These are phyloP conservation scores for Cucumis melo DNA, from an alignment of 306 rosid genomes.

Conservation along the genomic window DNA sequence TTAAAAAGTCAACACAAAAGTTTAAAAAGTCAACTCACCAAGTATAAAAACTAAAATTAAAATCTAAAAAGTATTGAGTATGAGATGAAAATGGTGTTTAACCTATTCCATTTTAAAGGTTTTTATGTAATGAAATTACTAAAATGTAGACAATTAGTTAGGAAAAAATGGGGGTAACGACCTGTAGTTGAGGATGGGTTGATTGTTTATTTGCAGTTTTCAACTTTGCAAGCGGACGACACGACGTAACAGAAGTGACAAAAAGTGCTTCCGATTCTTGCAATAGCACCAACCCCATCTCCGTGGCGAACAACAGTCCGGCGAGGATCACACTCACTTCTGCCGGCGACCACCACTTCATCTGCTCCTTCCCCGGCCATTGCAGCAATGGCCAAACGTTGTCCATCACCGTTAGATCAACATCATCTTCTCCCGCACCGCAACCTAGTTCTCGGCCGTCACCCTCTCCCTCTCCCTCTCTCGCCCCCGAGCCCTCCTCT, in stretches of 20 bases:
- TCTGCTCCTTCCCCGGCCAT: constrained; percentile 14
- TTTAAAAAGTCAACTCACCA: too few relatives aligned
- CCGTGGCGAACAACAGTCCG: not conserved
- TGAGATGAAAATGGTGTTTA: too few relatives aligned
- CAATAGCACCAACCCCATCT: not conserved
- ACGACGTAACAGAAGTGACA: constrained; percentile 50
- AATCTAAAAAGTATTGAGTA: too few relatives aligned
- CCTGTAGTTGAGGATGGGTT: not conserved
- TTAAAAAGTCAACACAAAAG: too few relatives aligned
- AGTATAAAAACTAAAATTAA: too few relatives aligned
- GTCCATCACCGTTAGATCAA: constrained; percentile 1
- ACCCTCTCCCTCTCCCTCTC: not conserved
- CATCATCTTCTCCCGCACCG: not conserved
- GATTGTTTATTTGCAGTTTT: constrained; percentile 28
- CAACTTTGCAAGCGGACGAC: constrained; percentile 25
- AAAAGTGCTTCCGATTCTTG: constrained; percentile 7
- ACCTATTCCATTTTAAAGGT: too few relatives aligned
- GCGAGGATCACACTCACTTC: not conserved
- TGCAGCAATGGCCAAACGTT: constrained; percentile 19
- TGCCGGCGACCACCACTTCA: constrained; percentile 6
- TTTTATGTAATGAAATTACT: too few relatives aligned
- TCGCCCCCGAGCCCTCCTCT: not conserved
- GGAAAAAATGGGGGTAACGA: too few relatives aligned
- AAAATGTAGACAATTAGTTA: not conserved
- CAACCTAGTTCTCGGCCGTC: not conserved